A percentile compares a stretch with the other conserved stretches of the same genome.
Conservation (phyloP, 352 stramenopile genomes). For the Globisporangium radiosum region DNA sequence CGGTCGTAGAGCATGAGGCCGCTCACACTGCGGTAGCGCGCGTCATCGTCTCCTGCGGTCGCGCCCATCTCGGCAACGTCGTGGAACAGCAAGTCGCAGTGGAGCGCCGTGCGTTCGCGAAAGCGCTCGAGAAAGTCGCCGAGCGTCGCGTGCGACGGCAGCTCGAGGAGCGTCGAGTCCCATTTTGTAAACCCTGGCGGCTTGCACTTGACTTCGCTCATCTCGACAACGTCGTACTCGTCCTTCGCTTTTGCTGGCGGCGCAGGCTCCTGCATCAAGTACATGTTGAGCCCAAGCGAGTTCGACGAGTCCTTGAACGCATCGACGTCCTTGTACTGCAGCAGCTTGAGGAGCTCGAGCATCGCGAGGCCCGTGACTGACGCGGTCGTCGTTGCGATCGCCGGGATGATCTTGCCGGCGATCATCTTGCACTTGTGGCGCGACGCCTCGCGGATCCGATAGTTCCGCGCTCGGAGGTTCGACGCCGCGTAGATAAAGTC, state of each 20-base stretch:
- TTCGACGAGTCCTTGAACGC: conserved; percentile 92
- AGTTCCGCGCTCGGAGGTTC: conserved; percentile 93
- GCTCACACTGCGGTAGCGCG: conserved; percentile 57
- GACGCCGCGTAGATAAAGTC: conserved; percentile 96
- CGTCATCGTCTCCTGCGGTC: conserved; percentile 49
- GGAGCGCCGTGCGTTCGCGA: conserved; percentile 63
- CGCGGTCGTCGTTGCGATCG: conserved; percentile 99
- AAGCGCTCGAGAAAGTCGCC: conserved; percentile 61
- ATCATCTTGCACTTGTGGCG: conserved; percentile 97
- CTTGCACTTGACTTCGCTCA: conserved; percentile 85
- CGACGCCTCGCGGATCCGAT: conserved; percentile 76
- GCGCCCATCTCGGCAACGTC: conserved; percentile 57
- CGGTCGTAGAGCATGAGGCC: conserved; percentile 85
- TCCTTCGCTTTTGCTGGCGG: conserved; percentile 83
- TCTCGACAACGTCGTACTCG: conserved; percentile 88
- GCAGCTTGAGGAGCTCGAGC: conserved; percentile 83
- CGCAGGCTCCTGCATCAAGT: conserved; percentile 88
- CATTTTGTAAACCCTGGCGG: conserved; percentile 89
- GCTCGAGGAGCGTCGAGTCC: conserved; percentile 80
- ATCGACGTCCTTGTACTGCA: conserved; percentile 85
- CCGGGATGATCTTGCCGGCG: conserved; percentile 99
- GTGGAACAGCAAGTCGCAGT: conserved; percentile 82
- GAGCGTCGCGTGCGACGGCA: conserved; percentile 62
- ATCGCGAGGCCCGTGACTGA: conserved; percentile 98
- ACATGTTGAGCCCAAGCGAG: conserved; percentile 90